Conservation (phyloP, 345 rosid genomes). For the Mallotus nudiflorus region DNA sequence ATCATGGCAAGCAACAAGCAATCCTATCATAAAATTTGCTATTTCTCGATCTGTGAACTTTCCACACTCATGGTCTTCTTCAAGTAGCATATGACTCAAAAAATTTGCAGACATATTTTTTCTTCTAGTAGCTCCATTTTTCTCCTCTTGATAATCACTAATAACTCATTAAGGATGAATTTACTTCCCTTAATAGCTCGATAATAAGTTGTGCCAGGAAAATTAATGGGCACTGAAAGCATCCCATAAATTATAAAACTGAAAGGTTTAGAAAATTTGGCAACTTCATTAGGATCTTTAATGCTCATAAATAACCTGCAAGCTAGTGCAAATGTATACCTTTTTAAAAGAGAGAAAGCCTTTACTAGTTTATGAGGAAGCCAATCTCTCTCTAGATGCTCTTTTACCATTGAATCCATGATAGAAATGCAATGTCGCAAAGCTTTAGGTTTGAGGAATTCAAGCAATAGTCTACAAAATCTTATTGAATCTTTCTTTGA, state of each 20-base stretch:
- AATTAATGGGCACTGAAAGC: conserved; percentile 34
- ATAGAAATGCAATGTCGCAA: conserved; percentile 29
- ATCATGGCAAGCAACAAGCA: too few relatives aligned
- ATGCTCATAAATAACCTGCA: conserved; percentile 35
- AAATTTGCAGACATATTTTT: conserved; percentile 6
- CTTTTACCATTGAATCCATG: conserved; percentile 37
- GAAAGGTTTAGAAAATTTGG: conserved; percentile 22
- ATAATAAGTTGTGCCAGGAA: conserved; percentile 31
- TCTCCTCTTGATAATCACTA: conserved; percentile 23
- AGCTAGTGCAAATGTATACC: conserved; percentile 34
- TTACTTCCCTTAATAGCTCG: conserved; percentile 27
- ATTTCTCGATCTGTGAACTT: neutral
- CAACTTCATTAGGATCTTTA: conserved; percentile 11
- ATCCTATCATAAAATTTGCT: neutral
- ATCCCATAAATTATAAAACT: conserved; percentile 27
- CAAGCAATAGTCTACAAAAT: conserved; percentile 21
- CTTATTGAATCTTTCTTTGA: conserved; percentile 19
- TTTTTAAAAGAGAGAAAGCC: conserved; percentile 33
- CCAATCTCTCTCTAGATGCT: conserved; percentile 29
- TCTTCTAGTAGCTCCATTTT: conserved; percentile 21
- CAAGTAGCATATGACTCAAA: conserved; percentile 24
- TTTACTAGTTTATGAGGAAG: conserved; percentile 19
- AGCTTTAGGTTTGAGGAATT: conserved; percentile 30
- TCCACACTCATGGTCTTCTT: conserved; percentile 14
- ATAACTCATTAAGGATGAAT: conserved; percentile 21